A percentile compares a stretch with the other conserved stretches of the same genome.
phyloP scores from a whole-genome alignment of 306 rosid species.

The Casuarina equisetifolia region DNA sequence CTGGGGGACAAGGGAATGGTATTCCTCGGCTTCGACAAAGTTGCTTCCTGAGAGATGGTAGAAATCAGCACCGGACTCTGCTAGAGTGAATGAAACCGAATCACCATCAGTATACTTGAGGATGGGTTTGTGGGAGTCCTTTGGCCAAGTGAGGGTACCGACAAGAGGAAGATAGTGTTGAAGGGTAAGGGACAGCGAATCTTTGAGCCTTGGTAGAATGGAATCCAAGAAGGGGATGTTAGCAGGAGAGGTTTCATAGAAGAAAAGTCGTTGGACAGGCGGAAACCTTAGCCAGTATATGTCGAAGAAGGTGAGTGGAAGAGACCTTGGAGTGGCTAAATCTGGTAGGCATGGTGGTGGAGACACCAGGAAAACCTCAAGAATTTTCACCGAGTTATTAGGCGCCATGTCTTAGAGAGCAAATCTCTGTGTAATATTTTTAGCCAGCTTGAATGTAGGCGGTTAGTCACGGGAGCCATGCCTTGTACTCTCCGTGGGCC shows the following conservation, averaged over 20 bases:
- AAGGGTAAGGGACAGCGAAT: conserved; percentile 40
- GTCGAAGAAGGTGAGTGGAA: conserved; percentile 40
- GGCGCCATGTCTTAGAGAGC: neutral
- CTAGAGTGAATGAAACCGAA: conserved; percentile 41
- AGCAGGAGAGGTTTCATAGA: conserved; percentile 33
- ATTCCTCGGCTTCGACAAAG: conserved; percentile 8
- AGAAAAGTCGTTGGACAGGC: conserved; percentile 23
- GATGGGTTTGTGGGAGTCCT: conserved; percentile 19
- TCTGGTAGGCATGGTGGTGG: conserved; percentile 28
- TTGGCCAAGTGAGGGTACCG: conserved; percentile 28
- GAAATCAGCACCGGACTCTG: conserved; percentile 15
- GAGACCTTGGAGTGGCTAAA: conserved; percentile 30
- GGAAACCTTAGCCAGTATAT: conserved; percentile 21
- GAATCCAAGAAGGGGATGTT: conserved; percentile 20
- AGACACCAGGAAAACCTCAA: conserved; percentile 16
- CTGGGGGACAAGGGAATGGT: conserved; percentile 20
- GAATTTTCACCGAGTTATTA: neutral
- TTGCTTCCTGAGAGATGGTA: conserved; percentile 5
- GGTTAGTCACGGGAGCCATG: rapidly evolving
- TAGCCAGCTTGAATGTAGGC: too few species aligned
- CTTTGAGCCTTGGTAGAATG: conserved; percentile 32
- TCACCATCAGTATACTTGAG: conserved; percentile 16
- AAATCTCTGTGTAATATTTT: too few species aligned
- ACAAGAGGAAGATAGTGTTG: conserved; percentile 21
- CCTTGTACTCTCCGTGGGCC: too few species aligned